A percentile compares a stretch with the other conserved stretches of the same genome.
These are phyloP conservation scores for Coniosporium tulheliwenetii DNA, from an alignment of 2,329 filamentous ascomycete genomes.

Conservation along the genomic window DNA sequence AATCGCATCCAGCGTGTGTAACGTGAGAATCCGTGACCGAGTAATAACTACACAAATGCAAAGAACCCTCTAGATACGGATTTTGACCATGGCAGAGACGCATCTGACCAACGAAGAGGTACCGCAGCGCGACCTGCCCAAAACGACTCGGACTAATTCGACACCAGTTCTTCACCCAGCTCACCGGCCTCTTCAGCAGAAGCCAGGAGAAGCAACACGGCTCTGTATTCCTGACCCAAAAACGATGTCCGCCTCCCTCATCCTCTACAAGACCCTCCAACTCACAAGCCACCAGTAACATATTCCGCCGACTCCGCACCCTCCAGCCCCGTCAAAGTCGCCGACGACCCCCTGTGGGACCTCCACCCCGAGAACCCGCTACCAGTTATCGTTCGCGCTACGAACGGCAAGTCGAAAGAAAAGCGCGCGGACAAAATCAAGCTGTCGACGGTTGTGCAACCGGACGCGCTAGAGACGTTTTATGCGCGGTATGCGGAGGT, in stretches of 20 bases:
- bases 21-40: too few relatives aligned
- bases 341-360: slow-evolving; percentile 42
- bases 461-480: slow-evolving; percentile 62
- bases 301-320: slow-evolving; percentile 24
- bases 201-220: slow-evolving; percentile 57
- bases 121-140: slow-evolving; percentile 3
- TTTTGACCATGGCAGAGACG: slow-evolving; percentile 27
- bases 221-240: slow-evolving; percentile 60
- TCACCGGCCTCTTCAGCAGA: slow-evolving; percentile 51
- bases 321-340: slow-evolving; percentile 20
- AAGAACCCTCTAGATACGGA: not conserved
- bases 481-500: slow-evolving; percentile 77
- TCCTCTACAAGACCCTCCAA: not conserved
- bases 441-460: slow-evolving; percentile 67
- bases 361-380: slow-evolving; percentile 42
- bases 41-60: too few relatives aligned
- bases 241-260: slow-evolving; percentile 41
- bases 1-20: too few relatives aligned
- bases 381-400: slow-evolving; percentile 68
- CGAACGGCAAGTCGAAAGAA: slow-evolving; percentile 51
- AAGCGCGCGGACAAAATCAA: slow-evolving; percentile 52
- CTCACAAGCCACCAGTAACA: slow-evolving; percentile 14
- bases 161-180: slow-evolving; percentile 54
- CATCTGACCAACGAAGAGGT: slow-evolving; percentile 50
- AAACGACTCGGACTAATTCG: slow-evolving; percentile 5